Conservation (phyloP, 108 stramenopile species). For the Fragilaria crotonensis region DNA sequence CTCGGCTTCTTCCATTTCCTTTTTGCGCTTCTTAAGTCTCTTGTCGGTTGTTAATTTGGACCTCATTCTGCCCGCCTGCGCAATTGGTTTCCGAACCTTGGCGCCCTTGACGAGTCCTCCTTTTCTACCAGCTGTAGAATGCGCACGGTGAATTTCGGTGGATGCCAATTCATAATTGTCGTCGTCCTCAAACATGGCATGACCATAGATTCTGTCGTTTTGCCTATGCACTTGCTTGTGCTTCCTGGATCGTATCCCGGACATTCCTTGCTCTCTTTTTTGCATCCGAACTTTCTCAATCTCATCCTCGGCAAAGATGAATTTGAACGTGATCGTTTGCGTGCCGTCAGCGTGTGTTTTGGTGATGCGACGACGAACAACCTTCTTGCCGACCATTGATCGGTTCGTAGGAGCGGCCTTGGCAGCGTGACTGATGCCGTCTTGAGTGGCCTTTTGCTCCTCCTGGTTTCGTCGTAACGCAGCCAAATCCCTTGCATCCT, state of each 20-base stretch:
- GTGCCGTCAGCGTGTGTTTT: slow-evolving; percentile 77
- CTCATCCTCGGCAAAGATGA: slow-evolving; percentile 61
- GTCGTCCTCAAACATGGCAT: slow-evolving; percentile 84
- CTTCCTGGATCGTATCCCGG: slow-evolving; percentile 1
- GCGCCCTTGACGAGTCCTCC: not conserved
- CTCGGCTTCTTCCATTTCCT: slow-evolving; percentile 69
- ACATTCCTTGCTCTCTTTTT: slow-evolving; percentile 10
- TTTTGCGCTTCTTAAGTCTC: slow-evolving; percentile 57
- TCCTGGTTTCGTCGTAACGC: slow-evolving; percentile 62
- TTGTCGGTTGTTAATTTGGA: slow-evolving; percentile 28
- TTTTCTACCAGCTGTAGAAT: slow-evolving; percentile 15
- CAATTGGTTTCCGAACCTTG: not conserved
- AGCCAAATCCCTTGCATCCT: slow-evolving; percentile 75
- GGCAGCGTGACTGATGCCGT: slow-evolving; percentile 28
- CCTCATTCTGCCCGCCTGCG: slow-evolving; percentile 5
- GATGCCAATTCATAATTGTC: slow-evolving; percentile 44
- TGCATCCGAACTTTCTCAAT: slow-evolving; percentile 44
- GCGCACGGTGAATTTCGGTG: not conserved
- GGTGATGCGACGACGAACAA: slow-evolving; percentile 63
- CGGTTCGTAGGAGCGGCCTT: slow-evolving; percentile 5
- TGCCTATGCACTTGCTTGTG: slow-evolving; percentile 24
- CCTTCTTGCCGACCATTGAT: slow-evolving; percentile 28
- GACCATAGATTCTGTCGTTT: slow-evolving; percentile 58
- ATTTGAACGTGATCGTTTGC: slow-evolving; percentile 74
- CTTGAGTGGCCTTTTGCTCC: slow-evolving; percentile 61